Conservation (phyloP, 148 eudicot species). For the Rhododendron griersonianum region DNA sequence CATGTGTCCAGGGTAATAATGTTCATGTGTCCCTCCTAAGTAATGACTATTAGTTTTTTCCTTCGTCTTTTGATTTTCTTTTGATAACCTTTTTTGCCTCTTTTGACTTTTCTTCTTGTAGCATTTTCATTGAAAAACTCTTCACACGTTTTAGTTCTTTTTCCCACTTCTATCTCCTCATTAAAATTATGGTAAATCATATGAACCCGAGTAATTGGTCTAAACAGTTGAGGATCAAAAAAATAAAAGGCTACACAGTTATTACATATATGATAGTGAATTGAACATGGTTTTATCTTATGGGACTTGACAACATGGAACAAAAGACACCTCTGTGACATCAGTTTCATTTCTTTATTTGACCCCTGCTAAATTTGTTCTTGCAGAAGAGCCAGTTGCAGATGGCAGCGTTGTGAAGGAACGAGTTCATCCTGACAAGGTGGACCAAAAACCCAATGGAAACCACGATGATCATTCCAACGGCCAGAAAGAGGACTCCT, state of each 20-base stretch:
- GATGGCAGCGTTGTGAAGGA: conserved; percentile 46
- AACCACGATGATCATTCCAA: conserved; percentile 32
- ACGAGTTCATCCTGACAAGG: conserved; percentile 32
- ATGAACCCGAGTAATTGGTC: background rate
- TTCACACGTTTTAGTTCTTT: background rate
- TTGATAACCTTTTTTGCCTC: background rate
- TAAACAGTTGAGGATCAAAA: background rate
- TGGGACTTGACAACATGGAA: background rate
- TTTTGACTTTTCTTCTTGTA: background rate
- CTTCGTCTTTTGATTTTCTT: background rate
- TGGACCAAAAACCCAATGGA: conserved; percentile 34
- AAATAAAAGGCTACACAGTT: too few relatives aligned
- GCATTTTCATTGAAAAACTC: background rate
- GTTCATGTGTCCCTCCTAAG: background rate
- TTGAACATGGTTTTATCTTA: background rate
- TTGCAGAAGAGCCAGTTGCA: conserved; percentile 38
- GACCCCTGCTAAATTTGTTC: background rate
- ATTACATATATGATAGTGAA: too few relatives aligned
- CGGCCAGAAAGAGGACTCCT: conserved; percentile 54
- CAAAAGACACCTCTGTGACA: background rate
- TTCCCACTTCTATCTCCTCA: background rate
- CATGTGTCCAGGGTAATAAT: background rate
- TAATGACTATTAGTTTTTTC: background rate
- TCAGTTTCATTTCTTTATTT: background rate
- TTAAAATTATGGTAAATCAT: background rate